A percentile compares a stretch with the other conserved stretches of the same genome.
These are phyloP conservation scores for Tulasnella sp. DNA, from an alignment of 768 basidiomycete species.

Conservation along the genomic window DNA sequence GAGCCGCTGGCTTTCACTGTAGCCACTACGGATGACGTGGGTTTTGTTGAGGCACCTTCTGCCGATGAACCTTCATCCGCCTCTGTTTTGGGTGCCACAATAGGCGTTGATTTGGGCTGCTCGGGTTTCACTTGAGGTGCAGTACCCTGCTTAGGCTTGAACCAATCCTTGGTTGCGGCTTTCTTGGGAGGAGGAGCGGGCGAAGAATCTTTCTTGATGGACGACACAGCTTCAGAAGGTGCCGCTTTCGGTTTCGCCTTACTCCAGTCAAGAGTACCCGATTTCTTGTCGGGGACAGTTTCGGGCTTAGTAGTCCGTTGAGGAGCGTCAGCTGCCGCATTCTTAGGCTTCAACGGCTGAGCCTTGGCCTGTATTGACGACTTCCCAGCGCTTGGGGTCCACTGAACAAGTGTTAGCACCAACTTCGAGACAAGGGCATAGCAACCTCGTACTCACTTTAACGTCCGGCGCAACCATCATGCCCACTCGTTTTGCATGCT, in stretches of 20 bases:
- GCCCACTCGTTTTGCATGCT: slow-evolving; percentile 45
- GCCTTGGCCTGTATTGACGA: background rate
- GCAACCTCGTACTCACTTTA: slow-evolving; percentile 38
- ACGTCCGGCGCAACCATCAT: slow-evolving; percentile 48
- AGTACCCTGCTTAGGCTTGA: background rate
- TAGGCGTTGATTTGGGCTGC: background rate
- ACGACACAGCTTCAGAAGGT: slow-evolving; percentile 14
- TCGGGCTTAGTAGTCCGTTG: slow-evolving; percentile 23
- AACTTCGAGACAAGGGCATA: background rate
- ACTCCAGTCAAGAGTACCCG: slow-evolving; percentile 61
- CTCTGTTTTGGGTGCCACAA: background rate
- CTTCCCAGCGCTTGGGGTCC: background rate
- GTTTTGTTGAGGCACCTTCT: background rate
- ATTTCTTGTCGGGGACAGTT: slow-evolving; percentile 27
- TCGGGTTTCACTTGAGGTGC: background rate
- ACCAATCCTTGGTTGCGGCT: background rate
- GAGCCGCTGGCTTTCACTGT: background rate
- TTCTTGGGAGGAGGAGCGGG: slow-evolving; percentile 12
- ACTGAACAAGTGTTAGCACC: background rate
- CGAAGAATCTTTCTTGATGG: slow-evolving; percentile 19
- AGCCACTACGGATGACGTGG: background rate
- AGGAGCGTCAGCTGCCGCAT: slow-evolving; percentile 33
- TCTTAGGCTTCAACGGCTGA: slow-evolving; percentile 33
- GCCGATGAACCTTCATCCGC: background rate
- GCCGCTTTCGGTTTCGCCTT: slow-evolving; percentile 48